phyloP scores from a whole-genome alignment of 805 yeast genomes.

The Phaffomyces opuntiae region DNA sequence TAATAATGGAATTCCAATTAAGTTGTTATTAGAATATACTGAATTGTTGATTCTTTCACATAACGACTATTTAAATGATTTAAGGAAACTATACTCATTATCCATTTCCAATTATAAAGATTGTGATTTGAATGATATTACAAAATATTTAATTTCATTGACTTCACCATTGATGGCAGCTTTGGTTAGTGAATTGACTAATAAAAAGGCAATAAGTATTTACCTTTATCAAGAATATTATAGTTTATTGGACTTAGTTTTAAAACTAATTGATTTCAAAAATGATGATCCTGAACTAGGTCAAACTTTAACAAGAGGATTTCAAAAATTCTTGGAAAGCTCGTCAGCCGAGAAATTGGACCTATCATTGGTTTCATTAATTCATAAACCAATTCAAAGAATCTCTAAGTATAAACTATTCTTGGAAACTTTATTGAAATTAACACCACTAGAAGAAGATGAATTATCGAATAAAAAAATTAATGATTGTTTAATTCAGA shows the following conservation, averaged over 20 bases:
- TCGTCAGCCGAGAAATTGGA: slow-evolving; percentile 37
- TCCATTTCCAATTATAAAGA: not conserved
- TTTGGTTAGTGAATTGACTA: slow-evolving; percentile 17
- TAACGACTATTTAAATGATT: slow-evolving; percentile 21
- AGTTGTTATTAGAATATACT: slow-evolving; percentile 25
- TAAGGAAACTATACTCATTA: slow-evolving; percentile 14
- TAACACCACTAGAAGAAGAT: slow-evolving; percentile 19
- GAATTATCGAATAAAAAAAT: slow-evolving; percentile 12
- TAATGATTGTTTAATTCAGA: slow-evolving; percentile 9
- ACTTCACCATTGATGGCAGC: slow-evolving; percentile 21
- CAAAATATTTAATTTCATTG: slow-evolving; percentile 2
- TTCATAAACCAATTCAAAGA: slow-evolving; percentile 48
- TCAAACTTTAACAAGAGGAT: slow-evolving; percentile 21
- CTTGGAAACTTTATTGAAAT: slow-evolving; percentile 34
- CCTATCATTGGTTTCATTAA: slow-evolving; percentile 44
- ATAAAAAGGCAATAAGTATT: slow-evolving; percentile 19
- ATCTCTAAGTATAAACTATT: slow-evolving; percentile 44
- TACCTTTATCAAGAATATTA: slow-evolving; percentile 30
- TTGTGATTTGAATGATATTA: not conserved
- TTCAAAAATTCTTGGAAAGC: slow-evolving; percentile 33
- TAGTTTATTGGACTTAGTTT: slow-evolving; percentile 27
- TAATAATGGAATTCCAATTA: slow-evolving; percentile 29
- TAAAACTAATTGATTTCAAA: slow-evolving; percentile 26
- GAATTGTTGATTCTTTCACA: slow-evolving; percentile 28
- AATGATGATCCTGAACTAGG: slow-evolving; percentile 22